Evolutionary conservation across 306 rosid species (phyloP).

Genomic region (Notholithocarpus densiflorus): DNA sequence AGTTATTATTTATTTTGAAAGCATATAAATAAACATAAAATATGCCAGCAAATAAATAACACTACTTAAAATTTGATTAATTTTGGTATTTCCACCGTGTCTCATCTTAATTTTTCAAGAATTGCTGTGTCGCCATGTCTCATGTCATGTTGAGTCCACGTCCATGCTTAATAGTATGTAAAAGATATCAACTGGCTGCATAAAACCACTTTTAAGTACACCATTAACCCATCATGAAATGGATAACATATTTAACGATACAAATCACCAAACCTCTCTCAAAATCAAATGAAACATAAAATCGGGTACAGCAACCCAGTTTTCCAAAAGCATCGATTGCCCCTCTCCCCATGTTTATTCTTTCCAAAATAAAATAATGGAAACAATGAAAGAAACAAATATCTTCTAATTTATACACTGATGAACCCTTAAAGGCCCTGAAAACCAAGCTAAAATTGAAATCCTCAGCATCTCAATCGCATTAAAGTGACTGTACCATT

Average conservation of each 20-base stretch:
- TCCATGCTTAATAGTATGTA: not conserved
- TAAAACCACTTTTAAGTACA: not conserved
- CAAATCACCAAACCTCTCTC: not conserved
- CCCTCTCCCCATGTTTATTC: not conserved
- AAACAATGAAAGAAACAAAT: not conserved
- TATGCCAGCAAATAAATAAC: too few relatives aligned
- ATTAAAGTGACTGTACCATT: not conserved
- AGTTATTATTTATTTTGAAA: too few relatives aligned
- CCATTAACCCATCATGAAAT: not conserved
- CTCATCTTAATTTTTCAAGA: too few relatives aligned
- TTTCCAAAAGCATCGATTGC: not conserved
- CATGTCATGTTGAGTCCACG: too few relatives aligned
- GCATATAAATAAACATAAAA: too few relatives aligned
- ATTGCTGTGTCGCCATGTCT: too few relatives aligned
- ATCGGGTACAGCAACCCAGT: not conserved
- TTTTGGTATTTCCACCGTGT: too few relatives aligned
- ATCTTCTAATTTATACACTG: not conserved
- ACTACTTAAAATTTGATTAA: too few relatives aligned
- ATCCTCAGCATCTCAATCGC: not conserved
- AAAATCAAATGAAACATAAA: not conserved
- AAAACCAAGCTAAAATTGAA: not conserved
- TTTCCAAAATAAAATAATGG: not conserved
- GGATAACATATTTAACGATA: not conserved
- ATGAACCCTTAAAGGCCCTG: not conserved
- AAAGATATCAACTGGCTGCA: not conserved